A percentile compares a stretch with the other conserved stretches of the same genome.
phyloP scores from a whole-genome alignment of 805 yeast genomes.

The Scheffersomyces lignosus region DNA sequence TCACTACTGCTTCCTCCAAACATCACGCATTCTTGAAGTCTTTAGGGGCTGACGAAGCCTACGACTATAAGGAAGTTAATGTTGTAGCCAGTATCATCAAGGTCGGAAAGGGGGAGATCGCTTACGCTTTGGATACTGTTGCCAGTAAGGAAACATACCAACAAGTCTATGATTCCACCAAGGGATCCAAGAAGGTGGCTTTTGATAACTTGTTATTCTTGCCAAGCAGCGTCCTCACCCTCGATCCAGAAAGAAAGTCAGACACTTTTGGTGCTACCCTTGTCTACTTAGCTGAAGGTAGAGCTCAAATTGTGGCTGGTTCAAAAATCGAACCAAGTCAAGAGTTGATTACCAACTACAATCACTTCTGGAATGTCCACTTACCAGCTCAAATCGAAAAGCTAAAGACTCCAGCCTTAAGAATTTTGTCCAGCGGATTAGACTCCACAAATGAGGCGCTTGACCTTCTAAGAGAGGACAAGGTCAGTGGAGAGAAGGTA shows the following conservation, averaged over 20 bases:
- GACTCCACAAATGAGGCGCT: slow-evolving; percentile 35
- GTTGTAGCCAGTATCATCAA: slow-evolving; percentile 44
- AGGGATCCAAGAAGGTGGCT: slow-evolving; percentile 7
- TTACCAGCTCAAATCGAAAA: slow-evolving; percentile 5
- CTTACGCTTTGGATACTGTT: slow-evolving; percentile 34
- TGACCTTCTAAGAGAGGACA: slow-evolving; percentile 30
- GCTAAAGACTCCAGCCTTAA: slow-evolving; percentile 7
- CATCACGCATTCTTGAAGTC: slow-evolving; percentile 40
- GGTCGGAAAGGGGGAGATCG: slow-evolving; percentile 23
- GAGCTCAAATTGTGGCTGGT: slow-evolving; percentile 3
- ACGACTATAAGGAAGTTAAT: slow-evolving; percentile 51
- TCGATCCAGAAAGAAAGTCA: slow-evolving; percentile 2
- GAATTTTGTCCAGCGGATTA: slow-evolving; percentile 7
- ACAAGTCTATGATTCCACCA: slow-evolving; percentile 15
- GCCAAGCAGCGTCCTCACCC: background rate
- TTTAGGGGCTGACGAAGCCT: slow-evolving; percentile 51
- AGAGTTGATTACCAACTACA: background rate
- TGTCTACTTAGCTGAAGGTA: slow-evolving; percentile 16
- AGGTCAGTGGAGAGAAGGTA: slow-evolving; percentile 45
- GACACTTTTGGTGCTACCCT: slow-evolving; percentile 12
- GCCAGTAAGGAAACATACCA: slow-evolving; percentile 16
- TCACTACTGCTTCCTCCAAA: slow-evolving; percentile 49
- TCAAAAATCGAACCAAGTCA: background rate
- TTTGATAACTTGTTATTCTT: slow-evolving; percentile 11
- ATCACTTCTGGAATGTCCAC: slow-evolving; percentile 3